These are phyloP conservation scores for Silene latifolia DNA, from an alignment of 148 eudicot genomes.

Conservation along the genomic window DNA sequence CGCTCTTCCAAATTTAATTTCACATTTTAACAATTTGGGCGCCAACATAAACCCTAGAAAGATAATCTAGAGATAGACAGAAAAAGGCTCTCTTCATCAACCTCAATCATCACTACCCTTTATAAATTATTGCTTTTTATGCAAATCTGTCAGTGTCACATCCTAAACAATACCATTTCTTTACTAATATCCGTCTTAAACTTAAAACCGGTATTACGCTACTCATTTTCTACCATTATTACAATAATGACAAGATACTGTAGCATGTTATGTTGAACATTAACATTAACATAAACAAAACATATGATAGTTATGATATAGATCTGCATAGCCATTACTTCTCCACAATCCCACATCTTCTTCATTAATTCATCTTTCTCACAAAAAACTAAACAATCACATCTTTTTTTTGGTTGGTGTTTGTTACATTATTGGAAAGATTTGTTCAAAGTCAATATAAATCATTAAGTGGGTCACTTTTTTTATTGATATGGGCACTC, in stretches of 20 bases:
- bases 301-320: background rate
- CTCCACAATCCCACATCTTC: constrained; percentile 19
- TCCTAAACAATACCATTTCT: background rate
- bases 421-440: constrained; percentile 28
- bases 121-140: constrained; percentile 18
- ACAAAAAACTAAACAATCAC: background rate
- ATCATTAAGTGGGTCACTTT: constrained; percentile 19
- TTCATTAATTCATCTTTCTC: background rate
- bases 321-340: constrained; percentile 38
- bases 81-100: background rate
- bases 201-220: background rate
- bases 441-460: constrained; percentile 12
- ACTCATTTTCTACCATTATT: constrained; percentile 3
- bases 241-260: background rate
- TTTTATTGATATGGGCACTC: background rate
- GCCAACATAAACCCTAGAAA: constrained; percentile 33
- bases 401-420: constrained; percentile 16
- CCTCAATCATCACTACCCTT: background rate
- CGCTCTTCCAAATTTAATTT: constrained; percentile 11
- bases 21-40: constrained; percentile 24
- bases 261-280: background rate
- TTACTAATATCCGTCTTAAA: background rate
- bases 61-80: constrained; percentile 14
- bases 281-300: background rate
- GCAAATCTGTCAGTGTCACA: constrained; percentile 14